Base-by-base conservation (phyloP, 495 filamentous ascomycete genomes). In the Xylaria telfairii region DNA sequence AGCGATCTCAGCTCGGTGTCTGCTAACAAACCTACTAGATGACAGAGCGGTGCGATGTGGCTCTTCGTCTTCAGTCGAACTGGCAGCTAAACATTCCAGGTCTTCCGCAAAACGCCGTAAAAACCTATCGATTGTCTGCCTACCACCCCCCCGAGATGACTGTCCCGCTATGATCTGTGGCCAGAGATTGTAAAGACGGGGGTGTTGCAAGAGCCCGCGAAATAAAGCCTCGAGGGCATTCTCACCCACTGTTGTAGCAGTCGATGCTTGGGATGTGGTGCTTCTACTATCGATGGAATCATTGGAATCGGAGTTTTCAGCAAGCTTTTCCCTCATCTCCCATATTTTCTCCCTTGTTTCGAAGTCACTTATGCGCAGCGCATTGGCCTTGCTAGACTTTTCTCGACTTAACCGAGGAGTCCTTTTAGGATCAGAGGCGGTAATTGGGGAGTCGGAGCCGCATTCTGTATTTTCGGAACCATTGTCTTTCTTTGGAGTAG, bases 171-270 rank as follows among this genome's bases (percentile, higher is more conserved):
- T 39, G 21, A 62, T 44, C 24, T 62, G 59, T 2, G 59, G 59
- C 59, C 59, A 62, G 21, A 62, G 59, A 44, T 62, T 41, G 39
- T 17, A 17, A 44, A 62, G 59, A 26, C 59, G 37, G 15, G 24
- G 15, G 15, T 44, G 59, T 28, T 62, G 17, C 39, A 62, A 49
- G 24, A 44, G 24, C 19, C 41, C 57, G 3, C 46, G 7, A 34
- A 42, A 17, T 44, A 57, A 28, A 42, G 26, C 34, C 19, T 60
- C 46, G 10, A 68, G 49, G 19, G 56, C 56, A 12, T 60, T 24
- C n/a, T 60, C 56, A n/a, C 41, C 56, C 9, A 24, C 56, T 21
- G 56, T 60, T 21, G 30, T 60, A 4, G 56, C 56, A 60, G 56
- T 39, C 17, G 32, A 60, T 26, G 56, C 30, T 34, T 60, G 56